Conservation (phyloP, 1,284 basidiomycete species). For the Xerocomus nothofagi region DNA sequence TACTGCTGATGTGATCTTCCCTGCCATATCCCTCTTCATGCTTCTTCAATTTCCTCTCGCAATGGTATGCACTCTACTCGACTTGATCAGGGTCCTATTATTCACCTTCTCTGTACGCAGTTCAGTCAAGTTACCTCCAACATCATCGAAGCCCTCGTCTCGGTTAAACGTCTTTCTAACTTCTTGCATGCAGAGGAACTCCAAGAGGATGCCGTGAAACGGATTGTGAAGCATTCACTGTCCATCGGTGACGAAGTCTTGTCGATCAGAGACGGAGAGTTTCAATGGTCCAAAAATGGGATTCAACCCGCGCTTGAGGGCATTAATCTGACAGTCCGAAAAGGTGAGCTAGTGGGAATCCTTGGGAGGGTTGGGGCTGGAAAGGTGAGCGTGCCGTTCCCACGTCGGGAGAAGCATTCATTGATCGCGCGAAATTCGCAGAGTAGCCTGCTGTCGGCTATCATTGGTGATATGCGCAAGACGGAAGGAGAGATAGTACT, state of each 20-base stretch:
- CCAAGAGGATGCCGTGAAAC: slow-evolving; percentile 68
- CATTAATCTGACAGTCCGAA: slow-evolving; percentile 73
- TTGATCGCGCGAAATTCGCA: slow-evolving; percentile 24
- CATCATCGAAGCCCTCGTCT: slow-evolving; percentile 85
- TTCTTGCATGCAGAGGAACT: slow-evolving; percentile 84
- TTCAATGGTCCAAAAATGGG: slow-evolving; percentile 68
- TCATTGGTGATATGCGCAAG: slow-evolving; percentile 88
- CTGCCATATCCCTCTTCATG: slow-evolving; percentile 91
- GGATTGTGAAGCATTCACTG: slow-evolving; percentile 46
- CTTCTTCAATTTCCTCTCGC: slow-evolving; percentile 86
- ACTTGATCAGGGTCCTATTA: background rate
- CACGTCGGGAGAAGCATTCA: background rate
- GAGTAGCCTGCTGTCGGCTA: slow-evolving; percentile 72
- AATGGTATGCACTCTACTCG: slow-evolving; percentile 53
- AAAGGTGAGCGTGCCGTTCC: slow-evolving; percentile 55
- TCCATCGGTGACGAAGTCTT: slow-evolving; percentile 69
- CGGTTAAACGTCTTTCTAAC: slow-evolving; percentile 73
- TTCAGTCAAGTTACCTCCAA: slow-evolving; percentile 72
- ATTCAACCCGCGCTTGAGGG: slow-evolving; percentile 70
- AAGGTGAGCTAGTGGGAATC: slow-evolving; percentile 86
- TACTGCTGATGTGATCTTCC: slow-evolving; percentile 92
- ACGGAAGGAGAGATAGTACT: slow-evolving; percentile 72
- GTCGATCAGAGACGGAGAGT: slow-evolving; percentile 72
- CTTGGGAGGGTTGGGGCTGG: slow-evolving; percentile 92
- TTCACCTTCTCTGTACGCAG: slow-evolving; percentile 35